Base-by-base conservation (phyloP, 768 basidiomycete genomes). In the Clitopilus hobsonii region DNA sequence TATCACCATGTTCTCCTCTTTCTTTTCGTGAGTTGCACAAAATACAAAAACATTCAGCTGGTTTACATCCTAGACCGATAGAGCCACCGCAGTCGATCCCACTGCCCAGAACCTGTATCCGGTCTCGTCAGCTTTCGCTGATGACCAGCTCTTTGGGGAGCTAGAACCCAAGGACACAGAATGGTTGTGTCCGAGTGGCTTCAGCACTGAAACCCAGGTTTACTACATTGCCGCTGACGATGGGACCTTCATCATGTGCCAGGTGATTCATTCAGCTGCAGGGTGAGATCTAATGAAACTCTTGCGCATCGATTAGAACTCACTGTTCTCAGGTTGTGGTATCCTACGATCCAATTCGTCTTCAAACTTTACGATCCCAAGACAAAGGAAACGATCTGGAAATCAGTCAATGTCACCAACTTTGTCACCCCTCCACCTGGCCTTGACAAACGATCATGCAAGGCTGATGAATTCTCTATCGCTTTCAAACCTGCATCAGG, bases 301-400 rank as follows among this genome's bases (percentile, higher is more conserved):
- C 41, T 20, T 45, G 3, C 22, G 41, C 58, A 62, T 57, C 54
- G 48, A 51, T 59, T 11, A 49, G 32, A 23, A 59, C 56, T 47
- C 59, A 26, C 45, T 27, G 45, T 53, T 26, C 14, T 32, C 26
- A 96, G 94, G 22, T 68, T 98, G 57, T 94, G 95, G 85, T 95
- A 90, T 66, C 94, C 97, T 3, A 91, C 88, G 26, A 86, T 96
- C 63, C 96, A 99, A 70, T 92, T 98, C 69, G 90, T 86, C 3
- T 94, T 86, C 84, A 96, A 94, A 72, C 71, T 89, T 51, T 87
- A 82, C 74, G 82, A 97, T 64, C 86, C 93, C 5, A 78, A 80
- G 58, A 91, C 86, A 18, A 82, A 84, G 54, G 79, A 89, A 63
- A 79, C 71, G 47, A 75, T 74, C 55, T 99, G 95, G 95, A 91